These are phyloP conservation scores for Trypanosoma cruzi DNA, from an alignment of 208 protist species.

Conservation along the genomic window DNA sequence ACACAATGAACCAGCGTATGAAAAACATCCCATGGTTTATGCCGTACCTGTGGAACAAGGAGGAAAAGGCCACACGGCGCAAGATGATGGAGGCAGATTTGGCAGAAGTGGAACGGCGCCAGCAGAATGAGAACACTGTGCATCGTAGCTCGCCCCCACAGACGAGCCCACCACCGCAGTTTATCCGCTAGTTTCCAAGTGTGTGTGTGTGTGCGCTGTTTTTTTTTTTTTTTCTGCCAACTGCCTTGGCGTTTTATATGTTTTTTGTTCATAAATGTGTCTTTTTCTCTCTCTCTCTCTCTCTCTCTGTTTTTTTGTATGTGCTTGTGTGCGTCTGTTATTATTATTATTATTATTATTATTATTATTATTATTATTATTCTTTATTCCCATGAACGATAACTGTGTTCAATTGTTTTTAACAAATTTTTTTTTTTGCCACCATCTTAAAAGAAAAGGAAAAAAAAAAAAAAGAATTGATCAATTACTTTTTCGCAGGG, in stretches of 20 bases:
- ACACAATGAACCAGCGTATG: slow-evolving; percentile 91
- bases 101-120: slow-evolving; percentile 67
- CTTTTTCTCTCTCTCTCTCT: neutral
- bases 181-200: slow-evolving; percentile 55
- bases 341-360: neutral
- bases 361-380: neutral
- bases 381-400: neutral
- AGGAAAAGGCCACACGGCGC: slow-evolving; percentile 75
- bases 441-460: too few species aligned
- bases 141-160: slow-evolving; percentile 62
- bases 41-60: slow-evolving; percentile 93
- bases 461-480: too few species aligned
- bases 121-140: neutral
- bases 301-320: too few species aligned
- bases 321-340: too few species aligned
- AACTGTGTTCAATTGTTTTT: too few species aligned
- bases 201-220: neutral
- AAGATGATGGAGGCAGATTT: slow-evolving; percentile 77
- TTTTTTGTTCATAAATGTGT: neutral
- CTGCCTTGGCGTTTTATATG: too few species aligned
- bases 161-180: slow-evolving; percentile 73
- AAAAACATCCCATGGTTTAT: slow-evolving; percentile 93
- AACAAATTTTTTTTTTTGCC: too few species aligned
- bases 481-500: too few species aligned
- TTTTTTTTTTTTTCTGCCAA: slow-evolving; percentile 2